Conservation (phyloP, 2,329 filamentous ascomycete species). For the Ceratocystiopsis minuta region DNA sequence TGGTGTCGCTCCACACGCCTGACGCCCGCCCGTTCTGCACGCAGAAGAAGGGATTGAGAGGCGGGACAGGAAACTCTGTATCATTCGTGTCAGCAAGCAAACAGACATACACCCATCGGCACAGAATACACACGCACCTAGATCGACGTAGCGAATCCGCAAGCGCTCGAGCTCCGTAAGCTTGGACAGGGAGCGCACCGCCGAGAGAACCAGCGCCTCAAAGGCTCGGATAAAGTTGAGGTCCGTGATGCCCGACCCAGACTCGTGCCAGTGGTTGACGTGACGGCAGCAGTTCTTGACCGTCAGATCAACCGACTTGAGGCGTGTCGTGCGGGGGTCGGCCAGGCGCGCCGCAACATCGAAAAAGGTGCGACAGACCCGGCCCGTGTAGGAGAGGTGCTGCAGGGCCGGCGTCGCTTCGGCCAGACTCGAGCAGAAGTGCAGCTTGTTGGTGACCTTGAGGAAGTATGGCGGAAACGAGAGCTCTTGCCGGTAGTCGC, state of each 20-base stretch:
- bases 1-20: slow-evolving; percentile 55
- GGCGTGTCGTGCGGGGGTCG: slow-evolving; percentile 27
- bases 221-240: slow-evolving; percentile 55
- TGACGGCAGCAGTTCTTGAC: slow-evolving; percentile 58
- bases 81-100: neutral
- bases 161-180: slow-evolving; percentile 44
- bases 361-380: slow-evolving; percentile 53
- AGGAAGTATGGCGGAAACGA: slow-evolving; percentile 41
- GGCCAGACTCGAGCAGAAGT: slow-evolving; percentile 49
- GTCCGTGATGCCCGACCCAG: slow-evolving; percentile 52
- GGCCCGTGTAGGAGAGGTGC: slow-evolving; percentile 53
- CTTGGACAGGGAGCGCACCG: slow-evolving; percentile 39
- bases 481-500: slow-evolving; percentile 49
- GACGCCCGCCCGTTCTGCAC: slow-evolving; percentile 40
- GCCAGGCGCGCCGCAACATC: slow-evolving; percentile 33
- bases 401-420: slow-evolving; percentile 42
- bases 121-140: slow-evolving; percentile 27
- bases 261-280: slow-evolving; percentile 36
- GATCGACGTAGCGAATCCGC: slow-evolving; percentile 57
- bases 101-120: neutral
- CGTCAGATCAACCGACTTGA: slow-evolving; percentile 52
- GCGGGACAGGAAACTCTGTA: slow-evolving; percentile 48
- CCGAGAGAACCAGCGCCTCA: slow-evolving; percentile 47
- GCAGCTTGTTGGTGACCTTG: slow-evolving; percentile 39
- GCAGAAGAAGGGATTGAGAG: slow-evolving; percentile 56